A percentile compares a stretch with the other conserved stretches of the same genome.
These are phyloP conservation scores for Anisodus acutangulus DNA, from an alignment of 257 asterid genomes.

Conservation along the genomic window DNA sequence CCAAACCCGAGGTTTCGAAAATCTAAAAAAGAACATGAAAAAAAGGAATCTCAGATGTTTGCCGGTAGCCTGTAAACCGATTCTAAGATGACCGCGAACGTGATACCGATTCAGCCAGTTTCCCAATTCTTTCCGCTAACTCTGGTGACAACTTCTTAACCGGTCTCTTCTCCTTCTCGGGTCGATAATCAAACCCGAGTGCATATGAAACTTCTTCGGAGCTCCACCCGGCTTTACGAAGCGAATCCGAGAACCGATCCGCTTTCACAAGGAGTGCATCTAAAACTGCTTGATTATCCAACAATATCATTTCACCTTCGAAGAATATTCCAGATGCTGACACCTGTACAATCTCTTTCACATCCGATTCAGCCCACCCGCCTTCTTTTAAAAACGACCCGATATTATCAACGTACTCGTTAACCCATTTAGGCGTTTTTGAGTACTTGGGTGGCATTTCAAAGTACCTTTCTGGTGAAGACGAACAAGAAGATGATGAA, in stretches of 20 bases:
- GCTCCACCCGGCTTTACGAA: conserved; percentile 96
- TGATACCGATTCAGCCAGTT: conserved; percentile 85
- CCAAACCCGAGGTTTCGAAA: conserved; percentile 59
- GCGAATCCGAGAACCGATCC: conserved; percentile 86
- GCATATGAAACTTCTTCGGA: conserved; percentile 92
- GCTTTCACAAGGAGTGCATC: conserved; percentile 89
- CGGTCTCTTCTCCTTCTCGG: conserved; percentile 73
- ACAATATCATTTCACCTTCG: conserved; percentile 77
- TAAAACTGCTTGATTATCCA: conserved; percentile 79
- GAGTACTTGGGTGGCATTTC: conserved; percentile 59
- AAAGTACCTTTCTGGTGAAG: conserved; percentile 80
- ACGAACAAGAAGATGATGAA: conserved; percentile 70
- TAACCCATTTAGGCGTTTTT: conserved; percentile 83
- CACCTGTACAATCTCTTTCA: conserved; percentile 72
- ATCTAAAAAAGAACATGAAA: conserved; percentile 31
- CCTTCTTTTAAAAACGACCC: conserved; percentile 82
- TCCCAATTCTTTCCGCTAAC: conserved; percentile 68
- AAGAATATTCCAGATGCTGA: conserved; percentile 81
- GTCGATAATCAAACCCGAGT: conserved; percentile 77
- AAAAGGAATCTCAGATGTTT: conserved; percentile 56
- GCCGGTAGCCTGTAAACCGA: conserved; percentile 41
- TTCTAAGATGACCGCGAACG: conserved; percentile 49
- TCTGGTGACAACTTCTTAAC: conserved; percentile 68
- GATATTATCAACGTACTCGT: conserved; percentile 68
- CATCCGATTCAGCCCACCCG: conserved; percentile 97